Evolutionary conservation across 768 basidiomycete species (phyloP).

Genomic region (Trametes elegans): DNA sequence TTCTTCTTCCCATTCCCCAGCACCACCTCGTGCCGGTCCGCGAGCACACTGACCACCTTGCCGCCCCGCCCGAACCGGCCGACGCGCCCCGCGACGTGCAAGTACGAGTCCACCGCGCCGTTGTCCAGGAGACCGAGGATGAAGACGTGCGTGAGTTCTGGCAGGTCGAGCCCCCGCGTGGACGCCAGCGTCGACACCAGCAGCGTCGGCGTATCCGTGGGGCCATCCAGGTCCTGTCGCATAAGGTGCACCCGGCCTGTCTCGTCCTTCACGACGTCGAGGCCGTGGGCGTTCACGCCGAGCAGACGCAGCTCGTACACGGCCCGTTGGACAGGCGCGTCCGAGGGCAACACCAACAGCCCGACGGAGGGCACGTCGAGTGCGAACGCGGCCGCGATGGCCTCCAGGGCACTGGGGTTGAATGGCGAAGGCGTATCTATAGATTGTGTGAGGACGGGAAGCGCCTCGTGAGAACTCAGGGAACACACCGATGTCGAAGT

Average conservation of each 20-base stretch:
- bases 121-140: constrained; percentile 60
- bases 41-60: constrained; percentile 64
- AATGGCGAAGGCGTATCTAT: constrained; percentile 46
- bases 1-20: constrained; percentile 27
- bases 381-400: constrained; percentile 68
- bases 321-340: constrained; percentile 57
- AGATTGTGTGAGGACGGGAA: not conserved
- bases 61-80: constrained; percentile 67
- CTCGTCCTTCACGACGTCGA: constrained; percentile 50
- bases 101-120: constrained; percentile 54
- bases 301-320: constrained; percentile 62
- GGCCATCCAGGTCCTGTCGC: constrained; percentile 30
- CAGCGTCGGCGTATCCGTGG: constrained; percentile 54
- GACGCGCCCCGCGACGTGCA: constrained; percentile 74
- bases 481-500: constrained; percentile 1
- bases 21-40: constrained; percentile 34
- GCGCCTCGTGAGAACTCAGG: not conserved
- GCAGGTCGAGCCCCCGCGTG: constrained; percentile 72
- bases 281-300: constrained; percentile 62
- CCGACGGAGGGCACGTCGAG: constrained; percentile 68
- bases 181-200: constrained; percentile 70
- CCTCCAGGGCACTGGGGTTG: constrained; percentile 57
- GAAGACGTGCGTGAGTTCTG: constrained; percentile 72
- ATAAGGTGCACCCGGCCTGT: constrained; percentile 44
- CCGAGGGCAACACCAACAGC: constrained; percentile 65